phyloP scores from a whole-genome alignment of 495 filamentous ascomycete species.

The Penicillium paradoxum region DNA sequence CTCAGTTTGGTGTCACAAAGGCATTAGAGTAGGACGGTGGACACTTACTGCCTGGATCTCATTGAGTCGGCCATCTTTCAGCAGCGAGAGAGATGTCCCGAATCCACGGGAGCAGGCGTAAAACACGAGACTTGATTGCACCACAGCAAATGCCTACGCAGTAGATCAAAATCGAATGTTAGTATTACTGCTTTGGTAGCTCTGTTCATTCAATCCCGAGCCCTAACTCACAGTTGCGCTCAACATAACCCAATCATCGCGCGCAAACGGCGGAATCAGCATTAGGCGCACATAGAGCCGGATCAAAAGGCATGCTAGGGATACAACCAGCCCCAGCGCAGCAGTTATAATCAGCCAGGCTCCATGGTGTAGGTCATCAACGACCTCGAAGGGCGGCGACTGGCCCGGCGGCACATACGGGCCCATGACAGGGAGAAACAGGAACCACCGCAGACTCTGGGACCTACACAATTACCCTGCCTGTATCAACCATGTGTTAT shows the following conservation, averaged over 20 bases:
- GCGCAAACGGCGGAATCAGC: conserved; percentile 34
- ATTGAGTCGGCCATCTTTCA: conserved; percentile 25
- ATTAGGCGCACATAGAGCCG: conserved; percentile 41
- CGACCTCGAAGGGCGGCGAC: conserved; percentile 37
- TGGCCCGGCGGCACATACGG: conserved; percentile 34
- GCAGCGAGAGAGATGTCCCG: conserved; percentile 36
- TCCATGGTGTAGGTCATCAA: conserved; percentile 38
- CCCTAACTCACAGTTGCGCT: conserved; percentile 32
- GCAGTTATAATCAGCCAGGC: conserved; percentile 45
- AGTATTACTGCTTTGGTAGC: not conserved
- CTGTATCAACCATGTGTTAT: not conserved
- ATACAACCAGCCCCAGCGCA: conserved; percentile 45
- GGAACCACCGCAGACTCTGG: not conserved
- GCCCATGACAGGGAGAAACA: conserved; percentile 19
- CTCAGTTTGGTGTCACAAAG: not conserved
- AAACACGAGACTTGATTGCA: conserved; percentile 37
- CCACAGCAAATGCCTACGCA: conserved; percentile 25
- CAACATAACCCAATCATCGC: conserved; percentile 37
- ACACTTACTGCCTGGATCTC: conserved; percentile 34
- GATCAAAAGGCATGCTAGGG: conserved; percentile 40
- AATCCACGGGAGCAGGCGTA: conserved; percentile 33
- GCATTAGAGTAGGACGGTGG: not conserved
- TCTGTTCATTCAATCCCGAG: not conserved
- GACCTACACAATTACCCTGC: not conserved
- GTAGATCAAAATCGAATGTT: not conserved